A percentile compares a stretch with the other conserved stretches of the same genome.
These are phyloP conservation scores for Myxozyma sirexii DNA, from an alignment of 805 yeast genomes.

Conservation along the genomic window DNA sequence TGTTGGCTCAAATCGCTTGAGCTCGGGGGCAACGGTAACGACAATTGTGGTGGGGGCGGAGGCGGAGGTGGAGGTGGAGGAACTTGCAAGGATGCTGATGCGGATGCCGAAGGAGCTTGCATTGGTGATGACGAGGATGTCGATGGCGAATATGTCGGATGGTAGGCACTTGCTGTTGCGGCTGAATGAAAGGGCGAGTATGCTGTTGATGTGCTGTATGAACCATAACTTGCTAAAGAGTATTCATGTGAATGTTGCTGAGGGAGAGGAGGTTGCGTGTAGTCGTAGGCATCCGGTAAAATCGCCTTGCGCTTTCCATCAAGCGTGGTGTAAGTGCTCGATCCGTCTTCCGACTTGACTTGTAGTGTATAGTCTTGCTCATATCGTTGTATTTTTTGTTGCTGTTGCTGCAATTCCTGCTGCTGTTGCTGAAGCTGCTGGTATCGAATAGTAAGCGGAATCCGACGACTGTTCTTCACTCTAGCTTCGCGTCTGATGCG, in stretches of 20 bases:
- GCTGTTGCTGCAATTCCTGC: slow-evolving; percentile 6
- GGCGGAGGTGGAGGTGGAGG: neutral
- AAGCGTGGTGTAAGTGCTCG: neutral
- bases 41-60: neutral
- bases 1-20: neutral
- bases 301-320: neutral
- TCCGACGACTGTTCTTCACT: slow-evolving; percentile 2
- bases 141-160: neutral
- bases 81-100: too few relatives aligned
- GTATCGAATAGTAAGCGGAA: slow-evolving; percentile 1
- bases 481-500: slow-evolving; percentile 40
- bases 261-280: neutral
- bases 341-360: neutral
- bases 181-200: neutral
- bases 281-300: neutral
- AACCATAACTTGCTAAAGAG: neutral
- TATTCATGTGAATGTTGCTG: neutral
- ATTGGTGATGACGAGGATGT: neutral
- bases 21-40: neutral
- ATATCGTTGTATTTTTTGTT: neutral
- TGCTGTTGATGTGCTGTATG: neutral
- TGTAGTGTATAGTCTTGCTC: neutral
- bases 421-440: slow-evolving; percentile 18
- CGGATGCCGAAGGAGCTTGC: neutral
- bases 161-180: neutral